phyloP scores from a whole-genome alignment of 1,284 basidiomycete species.

The Trichosporon faecale region DNA sequence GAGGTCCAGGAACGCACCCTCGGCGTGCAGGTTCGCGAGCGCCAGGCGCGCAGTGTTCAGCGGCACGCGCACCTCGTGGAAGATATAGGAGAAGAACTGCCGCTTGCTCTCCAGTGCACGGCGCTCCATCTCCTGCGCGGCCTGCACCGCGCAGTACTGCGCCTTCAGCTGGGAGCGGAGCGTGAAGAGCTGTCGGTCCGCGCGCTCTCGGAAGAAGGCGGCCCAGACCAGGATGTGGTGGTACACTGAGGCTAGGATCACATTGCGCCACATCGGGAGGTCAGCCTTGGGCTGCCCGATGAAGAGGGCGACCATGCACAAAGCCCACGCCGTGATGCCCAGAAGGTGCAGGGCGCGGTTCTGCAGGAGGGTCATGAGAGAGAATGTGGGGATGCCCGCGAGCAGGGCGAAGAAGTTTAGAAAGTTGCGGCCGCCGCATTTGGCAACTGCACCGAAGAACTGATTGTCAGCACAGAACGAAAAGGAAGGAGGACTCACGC shows the following conservation, averaged over 20 bases:
- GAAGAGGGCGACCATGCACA: neutral
- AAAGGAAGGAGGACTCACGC: neutral
- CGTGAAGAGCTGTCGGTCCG: conserved; percentile 62
- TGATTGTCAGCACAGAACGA: neutral
- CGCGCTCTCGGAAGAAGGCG: conserved; percentile 52
- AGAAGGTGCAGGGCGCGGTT: conserved; percentile 64
- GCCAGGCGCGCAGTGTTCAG: conserved; percentile 84
- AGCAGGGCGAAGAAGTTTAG: conserved; percentile 13
- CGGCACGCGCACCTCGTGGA: conserved; percentile 76
- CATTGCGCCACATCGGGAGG: neutral
- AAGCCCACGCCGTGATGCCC: neutral
- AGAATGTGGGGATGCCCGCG: conserved; percentile 66
- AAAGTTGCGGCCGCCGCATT: neutral
- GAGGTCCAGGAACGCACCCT: conserved; percentile 45
- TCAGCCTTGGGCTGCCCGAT: neutral
- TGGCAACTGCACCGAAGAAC: neutral
- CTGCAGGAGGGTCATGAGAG: conserved; percentile 69
- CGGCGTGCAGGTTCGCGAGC: conserved; percentile 82
- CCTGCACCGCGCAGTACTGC: conserved; percentile 66
- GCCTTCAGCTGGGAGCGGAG: conserved; percentile 70
- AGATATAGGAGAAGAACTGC: conserved; percentile 71
- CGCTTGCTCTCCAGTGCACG: conserved; percentile 72
- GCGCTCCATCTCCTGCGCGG: conserved; percentile 78
- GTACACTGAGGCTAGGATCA: conserved; percentile 36
- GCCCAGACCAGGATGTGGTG: conserved; percentile 48